A percentile compares a stretch with the other conserved stretches of the same genome.
Conservation (phyloP, 192 early-diverging fungal species). For the Chytriomyces confervae region DNA sequence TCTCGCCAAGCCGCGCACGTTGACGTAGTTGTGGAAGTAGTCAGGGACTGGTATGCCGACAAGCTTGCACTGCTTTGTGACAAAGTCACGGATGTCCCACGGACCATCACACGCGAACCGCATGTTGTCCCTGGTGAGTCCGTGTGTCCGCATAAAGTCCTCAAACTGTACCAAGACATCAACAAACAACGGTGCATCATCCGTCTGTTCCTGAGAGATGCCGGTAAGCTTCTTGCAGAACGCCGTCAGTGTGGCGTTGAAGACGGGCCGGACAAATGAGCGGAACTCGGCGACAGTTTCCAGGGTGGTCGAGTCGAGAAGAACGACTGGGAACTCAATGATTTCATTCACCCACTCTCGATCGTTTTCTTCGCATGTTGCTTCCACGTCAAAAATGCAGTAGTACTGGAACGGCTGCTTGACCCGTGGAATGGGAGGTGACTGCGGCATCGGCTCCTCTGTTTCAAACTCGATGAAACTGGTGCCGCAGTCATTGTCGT, state of each 20-base stretch:
- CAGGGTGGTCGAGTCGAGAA: constrained; percentile 67
- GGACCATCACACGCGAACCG: constrained; percentile 57
- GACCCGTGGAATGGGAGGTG: too few species aligned
- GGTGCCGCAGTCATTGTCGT: too few species aligned
- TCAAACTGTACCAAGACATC: constrained; percentile 41
- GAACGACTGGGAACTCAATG: constrained; percentile 83
- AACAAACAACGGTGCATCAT: constrained; percentile 39
- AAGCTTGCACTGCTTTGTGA: constrained; percentile 72
- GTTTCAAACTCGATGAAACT: too few species aligned
- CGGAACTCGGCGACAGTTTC: constrained; percentile 72
- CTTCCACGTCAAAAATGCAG: constrained; percentile 81
- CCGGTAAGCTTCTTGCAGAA: constrained; percentile 82
- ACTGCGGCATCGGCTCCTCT: too few species aligned
- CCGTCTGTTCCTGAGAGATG: constrained; percentile 68
- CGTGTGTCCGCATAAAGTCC: constrained; percentile 27
- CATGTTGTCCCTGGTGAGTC: constrained; percentile 16
- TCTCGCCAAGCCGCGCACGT: constrained; percentile 73
- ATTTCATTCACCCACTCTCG: constrained; percentile 59
- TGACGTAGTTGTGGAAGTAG: constrained; percentile 69
- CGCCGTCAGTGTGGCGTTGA: constrained; percentile 67
- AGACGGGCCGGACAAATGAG: constrained; percentile 70
- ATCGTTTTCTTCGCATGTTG: constrained; percentile 75
- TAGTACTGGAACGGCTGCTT: constrained; percentile 68
- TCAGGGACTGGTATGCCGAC: constrained; percentile 56
- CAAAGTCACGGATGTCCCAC: constrained; percentile 82